Evolutionary conservation across 805 yeast species (phyloP), one percentile per base, ranked within the genome.

Genomic region (Wickerhamiella parazyma): DNA sequence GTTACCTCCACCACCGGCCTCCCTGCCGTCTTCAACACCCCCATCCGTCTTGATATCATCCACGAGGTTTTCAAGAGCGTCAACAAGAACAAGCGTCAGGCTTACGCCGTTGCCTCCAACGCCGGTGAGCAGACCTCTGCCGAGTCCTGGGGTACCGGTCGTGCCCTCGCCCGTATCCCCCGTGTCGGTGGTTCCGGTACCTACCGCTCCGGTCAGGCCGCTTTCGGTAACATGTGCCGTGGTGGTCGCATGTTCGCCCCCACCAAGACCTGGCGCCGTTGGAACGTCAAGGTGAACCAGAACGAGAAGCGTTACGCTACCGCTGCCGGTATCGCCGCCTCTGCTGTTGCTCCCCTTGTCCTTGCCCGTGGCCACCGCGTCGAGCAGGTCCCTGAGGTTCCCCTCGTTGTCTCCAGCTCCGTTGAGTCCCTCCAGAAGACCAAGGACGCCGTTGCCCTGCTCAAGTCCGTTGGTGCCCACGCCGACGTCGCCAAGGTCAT

Each of bases 191-290:
- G 98, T 77, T 87, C 94, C 70, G 98, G 98, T 83, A 91, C 98
- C 70, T 95, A 86, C 93, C 87, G 98, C 76, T 76, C 97, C 57
- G 98, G 98, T 72, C 98, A 91, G 75, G 98, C 86, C 72, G 98
- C 98, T 69, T 91, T 91, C 80, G 98, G 98, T 81, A 91, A 91
- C 91, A 91, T 91, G 98, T 91, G 98, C 80, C 89, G 98, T 75
- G 96, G 96, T 72, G 98, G 98, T 78, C 94, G 98, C 75, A 91
- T 91, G 97, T 91, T 91, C 68, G 96, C 98, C 72, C 98, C 98
- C 71, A 91, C 98, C 73, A 91, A 91, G 80, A 87, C 94, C 73
- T 91, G 98, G 98, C 86, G 98, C 83, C 89, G 80, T 76, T 91
- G 98, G 98, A 94, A 91, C 86, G 94, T 91, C 66, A 91, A 87